These are phyloP conservation scores for Pneumocystis oryctolagi DNA, from an alignment of 1,139 yeast species.

Conservation along the genomic window DNA sequence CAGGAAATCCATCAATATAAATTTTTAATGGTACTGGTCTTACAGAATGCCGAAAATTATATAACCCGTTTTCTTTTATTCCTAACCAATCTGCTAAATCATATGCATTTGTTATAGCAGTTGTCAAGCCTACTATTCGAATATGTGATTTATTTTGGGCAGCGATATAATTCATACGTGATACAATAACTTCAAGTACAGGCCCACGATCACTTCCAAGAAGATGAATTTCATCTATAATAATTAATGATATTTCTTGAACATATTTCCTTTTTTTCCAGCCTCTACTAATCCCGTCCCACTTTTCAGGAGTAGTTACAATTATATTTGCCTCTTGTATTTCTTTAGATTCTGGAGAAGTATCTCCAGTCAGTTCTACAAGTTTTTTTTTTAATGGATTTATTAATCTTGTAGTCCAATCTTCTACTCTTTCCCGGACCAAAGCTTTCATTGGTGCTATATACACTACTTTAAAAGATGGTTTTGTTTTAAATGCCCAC, in stretches of 20 bases:
- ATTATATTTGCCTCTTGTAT: constrained; percentile 84
- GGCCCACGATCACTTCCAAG: constrained; percentile 98
- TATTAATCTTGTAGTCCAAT: constrained; percentile 68
- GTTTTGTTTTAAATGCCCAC: constrained; percentile 16
- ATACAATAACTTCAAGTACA: constrained; percentile 92
- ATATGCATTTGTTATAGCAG: constrained; percentile 93
- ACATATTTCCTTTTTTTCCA: constrained; percentile 95
- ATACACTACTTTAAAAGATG: constrained; percentile 30
- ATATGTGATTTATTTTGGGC: constrained; percentile 62
- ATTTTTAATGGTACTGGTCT: constrained; percentile 95
- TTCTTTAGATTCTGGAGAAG: constrained; percentile 74
- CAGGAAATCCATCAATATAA: constrained; percentile 96
- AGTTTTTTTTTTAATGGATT: constrained; percentile 46
- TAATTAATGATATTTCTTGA: constrained; percentile 75
- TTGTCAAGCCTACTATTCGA: constrained; percentile 81
- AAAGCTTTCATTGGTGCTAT: constrained; percentile 99
- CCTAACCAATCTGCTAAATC: constrained; percentile 98
- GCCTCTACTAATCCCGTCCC: constrained; percentile 95
- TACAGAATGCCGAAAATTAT: constrained; percentile 87
- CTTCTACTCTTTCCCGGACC: constrained; percentile 91
- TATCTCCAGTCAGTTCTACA: constrained; percentile 94
- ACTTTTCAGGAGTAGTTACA: constrained; percentile 94
- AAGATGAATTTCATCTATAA: constrained; percentile 96
- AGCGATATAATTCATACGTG: constrained; percentile 88
- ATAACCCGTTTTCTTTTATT: constrained; percentile 63